Evolutionary conservation across 2,329 filamentous ascomycete genomes (phyloP).

Genomic region (Triangularia setosa): DNA sequence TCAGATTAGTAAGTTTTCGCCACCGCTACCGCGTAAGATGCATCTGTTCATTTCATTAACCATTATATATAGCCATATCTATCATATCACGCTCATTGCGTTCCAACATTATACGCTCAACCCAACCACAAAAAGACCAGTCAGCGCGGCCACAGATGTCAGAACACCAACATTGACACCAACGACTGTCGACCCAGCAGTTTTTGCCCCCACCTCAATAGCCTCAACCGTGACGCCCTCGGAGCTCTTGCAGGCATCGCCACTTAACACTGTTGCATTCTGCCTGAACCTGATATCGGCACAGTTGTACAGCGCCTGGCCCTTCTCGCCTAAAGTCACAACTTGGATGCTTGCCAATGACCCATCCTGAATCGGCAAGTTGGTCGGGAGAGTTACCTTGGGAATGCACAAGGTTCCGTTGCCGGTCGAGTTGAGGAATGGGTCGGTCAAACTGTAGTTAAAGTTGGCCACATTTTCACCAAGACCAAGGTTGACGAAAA

Average conservation of each 20-base stretch:
- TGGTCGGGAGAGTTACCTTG: slow-evolving; percentile 49
- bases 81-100: neutral
- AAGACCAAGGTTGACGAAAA: slow-evolving; percentile 52
- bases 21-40: neutral
- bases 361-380: slow-evolving; percentile 53
- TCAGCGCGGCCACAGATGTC: slow-evolving; percentile 36
- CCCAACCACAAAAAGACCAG: slow-evolving; percentile 36
- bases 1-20: neutral
- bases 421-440: slow-evolving; percentile 56
- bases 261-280: slow-evolving; percentile 42
- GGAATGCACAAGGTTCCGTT: slow-evolving; percentile 64
- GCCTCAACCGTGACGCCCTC: slow-evolving; percentile 45
- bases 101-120: slow-evolving; percentile 32
- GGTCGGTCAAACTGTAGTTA: slow-evolving; percentile 62
- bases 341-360: slow-evolving; percentile 65
- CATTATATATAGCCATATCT: neutral
- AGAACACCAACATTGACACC: slow-evolving; percentile 30
- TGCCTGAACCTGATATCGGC: slow-evolving; percentile 67
- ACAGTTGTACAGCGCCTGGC: slow-evolving; percentile 67
- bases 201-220: slow-evolving; percentile 31
- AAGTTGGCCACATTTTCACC: slow-evolving; percentile 53
- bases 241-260: slow-evolving; percentile 54
- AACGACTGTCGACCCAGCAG: slow-evolving; percentile 19
- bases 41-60: neutral
- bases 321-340: slow-evolving; percentile 56